Evolutionary conservation across 2,329 filamentous ascomycete species (phyloP).

Genomic region (Cladophialophora carrionii): DNA sequence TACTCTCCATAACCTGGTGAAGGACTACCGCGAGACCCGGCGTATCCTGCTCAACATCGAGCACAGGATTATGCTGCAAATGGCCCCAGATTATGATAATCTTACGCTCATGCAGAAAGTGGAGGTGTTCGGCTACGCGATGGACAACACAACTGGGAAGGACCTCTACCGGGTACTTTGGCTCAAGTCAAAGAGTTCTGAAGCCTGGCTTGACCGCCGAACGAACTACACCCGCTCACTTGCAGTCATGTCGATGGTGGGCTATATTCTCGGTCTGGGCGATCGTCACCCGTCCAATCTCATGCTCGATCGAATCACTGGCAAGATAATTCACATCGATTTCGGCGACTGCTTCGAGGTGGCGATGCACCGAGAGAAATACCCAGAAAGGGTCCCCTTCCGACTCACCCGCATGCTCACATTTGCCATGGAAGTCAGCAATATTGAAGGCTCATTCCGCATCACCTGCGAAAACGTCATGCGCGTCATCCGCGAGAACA

Average conservation of each 20-base stretch:
- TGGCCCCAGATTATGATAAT: slow-evolving; percentile 98
- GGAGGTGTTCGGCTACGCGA: slow-evolving; percentile 97
- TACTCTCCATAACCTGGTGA: slow-evolving; percentile 92
- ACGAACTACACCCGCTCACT: slow-evolving; percentile 99
- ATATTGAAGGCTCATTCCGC: slow-evolving; percentile 97
- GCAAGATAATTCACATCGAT: slow-evolving; percentile 98
- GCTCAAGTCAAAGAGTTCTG: slow-evolving; percentile 98
- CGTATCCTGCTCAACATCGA: slow-evolving; percentile 99
- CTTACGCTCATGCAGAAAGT: slow-evolving; percentile 99
- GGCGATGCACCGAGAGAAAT: slow-evolving; percentile 99
- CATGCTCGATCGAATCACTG: slow-evolving; percentile 93
- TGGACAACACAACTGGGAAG: slow-evolving; percentile 98
- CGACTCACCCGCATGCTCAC: slow-evolving; percentile 97
- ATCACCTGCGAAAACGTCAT: slow-evolving; percentile 99
- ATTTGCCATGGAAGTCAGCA: slow-evolving; percentile 99
- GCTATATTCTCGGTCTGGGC: slow-evolving; percentile 94
- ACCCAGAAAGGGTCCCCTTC: slow-evolving; percentile 96
- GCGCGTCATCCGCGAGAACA: slow-evolving; percentile 93
- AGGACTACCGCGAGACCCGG: slow-evolving; percentile 93
- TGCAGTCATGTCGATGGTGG: slow-evolving; percentile 99
- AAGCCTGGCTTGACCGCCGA: slow-evolving; percentile 93
- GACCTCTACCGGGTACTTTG: slow-evolving; percentile 97
- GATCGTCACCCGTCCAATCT: slow-evolving; percentile 97
- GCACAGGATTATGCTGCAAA: slow-evolving; percentile 99
- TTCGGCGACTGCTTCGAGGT: slow-evolving; percentile 99